phyloP scores from a whole-genome alignment of 78 protist genomes.

The Dictyostelium firmibasis region DNA sequence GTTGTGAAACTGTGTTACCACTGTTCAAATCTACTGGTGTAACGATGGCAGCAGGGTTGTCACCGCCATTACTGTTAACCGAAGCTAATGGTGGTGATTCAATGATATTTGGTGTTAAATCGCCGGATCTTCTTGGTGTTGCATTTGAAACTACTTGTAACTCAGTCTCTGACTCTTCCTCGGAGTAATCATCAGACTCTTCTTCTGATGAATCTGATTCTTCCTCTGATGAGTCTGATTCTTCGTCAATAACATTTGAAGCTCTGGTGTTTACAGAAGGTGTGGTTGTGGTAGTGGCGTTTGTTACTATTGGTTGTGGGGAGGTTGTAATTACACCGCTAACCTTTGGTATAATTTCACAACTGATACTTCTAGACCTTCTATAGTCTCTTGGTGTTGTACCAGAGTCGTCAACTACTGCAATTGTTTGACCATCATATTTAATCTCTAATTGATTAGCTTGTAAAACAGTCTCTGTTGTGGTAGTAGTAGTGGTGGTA shows the following conservation, averaged over 20 bases:
- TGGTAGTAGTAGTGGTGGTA: neutral
- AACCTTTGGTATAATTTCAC: neutral
- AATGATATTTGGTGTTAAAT: neutral
- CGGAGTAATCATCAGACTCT: neutral
- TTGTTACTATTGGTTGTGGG: neutral
- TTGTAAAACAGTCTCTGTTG: neutral
- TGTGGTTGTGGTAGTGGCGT: neutral
- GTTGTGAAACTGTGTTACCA: neutral
- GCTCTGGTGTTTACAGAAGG: neutral
- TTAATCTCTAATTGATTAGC: neutral
- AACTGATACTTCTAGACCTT: conserved; percentile 37
- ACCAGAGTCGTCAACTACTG: neutral
- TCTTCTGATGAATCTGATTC: conserved; percentile 8
- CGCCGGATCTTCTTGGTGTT: neutral
- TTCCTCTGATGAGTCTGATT: conserved; percentile 11
- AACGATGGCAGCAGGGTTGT: neutral
- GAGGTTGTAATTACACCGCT: neutral
- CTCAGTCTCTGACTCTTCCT: conserved; percentile 9
- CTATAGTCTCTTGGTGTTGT: conserved; percentile 15
- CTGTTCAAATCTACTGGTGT: neutral
- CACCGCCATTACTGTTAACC: neutral
- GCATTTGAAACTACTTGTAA: neutral
- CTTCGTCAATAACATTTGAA: neutral
- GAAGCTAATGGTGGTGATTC: neutral
- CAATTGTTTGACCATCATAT: neutral